Base-by-base conservation (phyloP, 164 flowering plant genomes). In the Sextonia rubra region DNA sequence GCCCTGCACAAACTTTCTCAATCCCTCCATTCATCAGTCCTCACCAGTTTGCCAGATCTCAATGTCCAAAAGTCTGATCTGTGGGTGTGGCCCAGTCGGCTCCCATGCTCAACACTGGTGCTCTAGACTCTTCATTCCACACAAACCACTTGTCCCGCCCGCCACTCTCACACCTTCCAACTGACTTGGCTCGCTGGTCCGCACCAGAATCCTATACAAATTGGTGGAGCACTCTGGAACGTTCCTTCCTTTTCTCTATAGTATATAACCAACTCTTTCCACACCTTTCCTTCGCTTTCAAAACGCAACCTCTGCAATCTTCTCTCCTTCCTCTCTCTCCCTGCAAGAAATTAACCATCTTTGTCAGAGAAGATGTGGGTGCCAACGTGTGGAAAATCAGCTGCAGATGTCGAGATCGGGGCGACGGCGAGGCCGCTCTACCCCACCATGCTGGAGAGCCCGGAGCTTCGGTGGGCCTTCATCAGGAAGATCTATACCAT, bases 391-490 rank as follows among this genome's bases (percentile, higher is more conserved):
- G 29, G 78, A n/a, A 78, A 76, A 52, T 52, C 58, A 52, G 23
- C 25, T 15, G 64, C 60, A n/a, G 94, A 89, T 71, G 22, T 87
- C 1, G 96, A 92, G 69, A 22, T 65, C 25, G 90, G 86, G 3
- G 9, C 1, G 4, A 47, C n/a, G n/a, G 23, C 48, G 4, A 47
- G 70, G 22, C 80, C 69, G 2, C 80, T 91, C 61, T 88, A 93
- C 61, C 97, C 95, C 20, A 77, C 44, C 77, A 90, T 91, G 97
- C 67, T 77, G 26, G 98, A 93, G 80, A 73, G 66, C 17, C 93
- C 92, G 2, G 77, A 91, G 79, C 77, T 89, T 22, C 84, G 94
- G 8, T 93, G 97, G 97, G 81, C 88, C 3, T 91, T 93, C 73
- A 91, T 93, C 8, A 77, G 97, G 4, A 93, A 93, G 71, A 80